Base-by-base conservation (phyloP, 495 filamentous ascomycete genomes). In the Evernia prunastri region DNA sequence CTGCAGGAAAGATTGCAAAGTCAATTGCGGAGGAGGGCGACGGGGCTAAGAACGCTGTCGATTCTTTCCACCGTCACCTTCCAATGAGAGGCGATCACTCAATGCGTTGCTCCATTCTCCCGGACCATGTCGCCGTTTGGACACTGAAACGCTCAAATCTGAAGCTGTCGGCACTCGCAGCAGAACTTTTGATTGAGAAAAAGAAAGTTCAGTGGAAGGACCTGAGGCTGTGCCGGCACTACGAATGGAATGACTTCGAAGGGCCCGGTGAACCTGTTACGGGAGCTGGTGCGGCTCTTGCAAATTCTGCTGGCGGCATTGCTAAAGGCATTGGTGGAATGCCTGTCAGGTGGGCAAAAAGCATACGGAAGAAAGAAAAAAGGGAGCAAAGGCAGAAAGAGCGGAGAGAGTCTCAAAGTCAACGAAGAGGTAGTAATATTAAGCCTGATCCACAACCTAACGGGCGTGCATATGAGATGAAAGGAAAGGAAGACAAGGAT, bases 241-340 rank as follows among this genome's bases (percentile, higher is more conserved):
- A 80, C 40, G 87, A 90, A 66, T 91, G 87, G 87, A 90, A 90
- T 64, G 88, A 90, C 68, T 91, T 89, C 65, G 86, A 88, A 61
- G 88, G 88, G 0, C 87, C 88, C 0, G 88, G 87, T 0, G 88
- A 91, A 69, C 89, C 88, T 1, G 67, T 91, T 37, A 88, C 87
- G 4, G 88, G 89, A 8, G 74, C 77, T 1, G 80, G 82, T 11
- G 79, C 80, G 1, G 86, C 85, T 6, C 61, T 89, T 5, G 71
- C 82, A 31, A 74, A 78, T 9, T 80, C 80, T 6, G 68, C 86
- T 0, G 79, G 79, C 0, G 79, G 81, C 42, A 75, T 83, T 17
- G 80, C 82, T 27, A 74, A 78, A 47, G 87, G 87, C 8, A 71
- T 88, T 42, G 84, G 83, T 8, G 75, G 80, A 20, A 76, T 87